Percentiles rank a stretch among this genome's conserved stretches.
phyloP scores from a whole-genome alignment of 148 eudicot species.

The Rhododendron simsii region DNA sequence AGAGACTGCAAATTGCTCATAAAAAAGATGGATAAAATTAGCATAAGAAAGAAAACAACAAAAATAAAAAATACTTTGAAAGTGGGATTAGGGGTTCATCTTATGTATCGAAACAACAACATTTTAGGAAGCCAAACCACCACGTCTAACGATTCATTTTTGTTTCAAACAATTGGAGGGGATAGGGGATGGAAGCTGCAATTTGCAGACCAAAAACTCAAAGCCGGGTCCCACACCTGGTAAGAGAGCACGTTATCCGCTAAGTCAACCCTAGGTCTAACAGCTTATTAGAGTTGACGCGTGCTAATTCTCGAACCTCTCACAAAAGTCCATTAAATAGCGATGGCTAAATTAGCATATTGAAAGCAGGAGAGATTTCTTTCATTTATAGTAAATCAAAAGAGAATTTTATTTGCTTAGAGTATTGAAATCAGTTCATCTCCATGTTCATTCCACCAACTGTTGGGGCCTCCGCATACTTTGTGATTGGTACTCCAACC shows the following conservation, averaged over 20 bases:
- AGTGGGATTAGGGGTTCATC: not conserved
- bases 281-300: not conserved
- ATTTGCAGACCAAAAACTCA: not conserved
- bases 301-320: not conserved
- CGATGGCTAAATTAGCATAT: not conserved
- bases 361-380: not conserved
- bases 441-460: not conserved
- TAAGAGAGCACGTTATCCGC: not conserved
- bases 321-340: not conserved
- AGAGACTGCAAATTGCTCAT: conserved; percentile 54
- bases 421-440: not conserved
- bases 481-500: not conserved
- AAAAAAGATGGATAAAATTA: not conserved
- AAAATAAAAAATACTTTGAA: not conserved
- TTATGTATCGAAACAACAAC: not conserved
- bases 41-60: not conserved
- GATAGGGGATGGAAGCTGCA: not conserved
- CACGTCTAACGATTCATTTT: not conserved
- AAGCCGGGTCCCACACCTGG: not conserved
- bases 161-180: not conserved
- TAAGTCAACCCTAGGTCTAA: not conserved
- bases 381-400: not conserved
- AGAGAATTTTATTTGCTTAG: not conserved
- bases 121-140: not conserved
- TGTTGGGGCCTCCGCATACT: not conserved